Conservation (phyloP, 257 asterid genomes). For the Nicotiana noctiflora region DNA sequence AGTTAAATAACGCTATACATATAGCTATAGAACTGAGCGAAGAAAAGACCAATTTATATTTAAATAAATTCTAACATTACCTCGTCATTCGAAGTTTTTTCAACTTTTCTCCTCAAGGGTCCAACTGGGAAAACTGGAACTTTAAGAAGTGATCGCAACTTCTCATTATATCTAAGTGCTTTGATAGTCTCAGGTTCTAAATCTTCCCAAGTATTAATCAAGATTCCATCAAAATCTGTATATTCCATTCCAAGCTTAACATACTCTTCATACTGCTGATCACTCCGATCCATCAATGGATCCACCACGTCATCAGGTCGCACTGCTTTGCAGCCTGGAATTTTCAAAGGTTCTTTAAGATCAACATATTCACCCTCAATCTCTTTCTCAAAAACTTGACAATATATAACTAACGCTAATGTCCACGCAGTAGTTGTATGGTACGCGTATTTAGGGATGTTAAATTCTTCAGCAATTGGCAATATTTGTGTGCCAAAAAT, state of each 20-base stretch:
- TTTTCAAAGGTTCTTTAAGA: constrained; percentile 7
- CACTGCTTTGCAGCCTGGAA: constrained; percentile 16
- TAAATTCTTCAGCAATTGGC: constrained; percentile 10
- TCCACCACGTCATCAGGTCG: constrained; percentile 13
- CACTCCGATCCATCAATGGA: constrained; percentile 5
- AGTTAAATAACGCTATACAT: no score
- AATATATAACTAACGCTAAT: not conserved
- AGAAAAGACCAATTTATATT: no score
- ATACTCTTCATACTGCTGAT: constrained; percentile 4
- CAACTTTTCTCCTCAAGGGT: constrained; percentile 10
- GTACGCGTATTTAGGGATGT: constrained; percentile 5
- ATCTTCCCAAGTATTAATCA: constrained; percentile 21
- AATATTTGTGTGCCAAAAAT: constrained; percentile 8
- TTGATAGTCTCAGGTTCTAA: constrained; percentile 7
- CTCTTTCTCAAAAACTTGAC: constrained; percentile 11
- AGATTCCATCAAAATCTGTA: not conserved
- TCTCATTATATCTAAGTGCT: constrained; percentile 10
- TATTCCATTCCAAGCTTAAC: constrained; percentile 1
- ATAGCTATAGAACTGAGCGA: no score
- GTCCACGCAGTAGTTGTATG: constrained; percentile 11
- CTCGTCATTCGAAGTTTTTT: not conserved
- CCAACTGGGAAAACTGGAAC: constrained; percentile 18
- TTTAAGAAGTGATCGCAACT: not conserved
- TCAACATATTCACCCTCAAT: constrained; percentile 12
- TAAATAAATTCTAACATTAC: not conserved